Percentiles rank a stretch among this genome's conserved stretches.
phyloP scores from a whole-genome alignment of 73 alveolate species.

The Stentor roeselii region DNA sequence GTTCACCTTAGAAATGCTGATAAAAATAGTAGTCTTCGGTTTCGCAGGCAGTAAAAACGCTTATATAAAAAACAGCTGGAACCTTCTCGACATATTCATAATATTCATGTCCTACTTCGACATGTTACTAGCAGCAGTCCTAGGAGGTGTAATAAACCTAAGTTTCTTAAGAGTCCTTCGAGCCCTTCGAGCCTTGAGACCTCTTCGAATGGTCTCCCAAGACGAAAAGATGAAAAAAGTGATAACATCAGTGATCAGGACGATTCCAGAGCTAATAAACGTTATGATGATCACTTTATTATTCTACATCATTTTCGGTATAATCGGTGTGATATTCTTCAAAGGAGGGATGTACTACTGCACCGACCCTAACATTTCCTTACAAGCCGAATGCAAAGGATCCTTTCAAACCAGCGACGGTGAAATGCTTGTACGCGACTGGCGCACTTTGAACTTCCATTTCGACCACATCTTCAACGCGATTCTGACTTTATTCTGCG shows the following conservation, averaged over 20 bases:
- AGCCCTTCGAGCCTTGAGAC: conserved; percentile 71
- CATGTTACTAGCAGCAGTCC: conserved; percentile 28
- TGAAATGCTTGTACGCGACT: conserved; percentile 41
- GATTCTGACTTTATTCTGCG: conserved; percentile 58
- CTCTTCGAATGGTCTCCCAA: conserved; percentile 69
- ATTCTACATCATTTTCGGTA: conserved; percentile 66
- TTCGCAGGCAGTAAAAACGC: conserved; percentile 35
- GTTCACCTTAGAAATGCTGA: conserved; percentile 39
- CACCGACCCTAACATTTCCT: conserved; percentile 33
- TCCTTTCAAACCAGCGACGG: too few species aligned
- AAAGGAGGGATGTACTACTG: conserved; percentile 49
- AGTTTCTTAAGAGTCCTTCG: conserved; percentile 42
- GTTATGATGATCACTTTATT: conserved; percentile 56
- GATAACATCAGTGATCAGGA: conserved; percentile 46
- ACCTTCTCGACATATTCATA: conserved; percentile 64
- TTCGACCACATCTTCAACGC: conserved; percentile 63
- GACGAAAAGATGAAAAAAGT: conserved; percentile 68
- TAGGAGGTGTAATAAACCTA: conserved; percentile 32
- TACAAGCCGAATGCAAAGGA: conserved; percentile 41
- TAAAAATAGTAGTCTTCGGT: conserved; percentile 49
- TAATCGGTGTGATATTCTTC: conserved; percentile 54
- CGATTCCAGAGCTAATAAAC: conserved; percentile 63
- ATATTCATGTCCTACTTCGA: conserved; percentile 62
- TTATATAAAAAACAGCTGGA: conserved; percentile 74
- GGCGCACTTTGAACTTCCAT: conserved; percentile 41